Evolutionary conservation across 345 rosid genomes (phyloP), one percentile per base, ranked within the genome.

Genomic region (Capsella bursapastoris): DNA sequence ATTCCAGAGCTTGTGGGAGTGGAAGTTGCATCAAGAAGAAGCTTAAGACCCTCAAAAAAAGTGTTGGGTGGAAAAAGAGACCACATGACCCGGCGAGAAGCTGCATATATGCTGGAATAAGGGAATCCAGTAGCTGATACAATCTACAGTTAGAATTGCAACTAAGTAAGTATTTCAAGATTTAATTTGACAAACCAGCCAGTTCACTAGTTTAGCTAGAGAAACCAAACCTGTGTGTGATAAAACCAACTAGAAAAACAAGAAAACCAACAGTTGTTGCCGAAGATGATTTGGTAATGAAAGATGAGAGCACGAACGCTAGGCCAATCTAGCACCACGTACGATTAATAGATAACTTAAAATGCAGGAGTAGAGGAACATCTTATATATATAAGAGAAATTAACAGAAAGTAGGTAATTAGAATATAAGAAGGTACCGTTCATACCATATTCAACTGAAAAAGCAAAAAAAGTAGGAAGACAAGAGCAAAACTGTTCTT

Each of bases 41-140:
- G 74, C 9, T 50, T 44, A 51, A 89, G 71, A 32, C 87, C 86
- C 44, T 78, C 40, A n/a, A 89, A 87, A 18, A 94, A 88, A 71
- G 90, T 92, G 86, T 89, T 91, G 6, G 97, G 97, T 2, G 96
- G 94, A 80, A 86, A 94, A 8, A 94, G 57, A 37, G 95, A 91
- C 98, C 89, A 94, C 82, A 91, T n/a, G 76, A 14, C 53, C 64
- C 80, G 82, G 22, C 70, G 16, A 25, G 50, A 15, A 25, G 13
- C 13, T 32, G 86, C 57, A 9, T 57, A 41, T 5, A 3, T 8
- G n/a, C 69, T 13, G 14, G 63, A 55, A 59, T 89, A 94, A 22
- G 97, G 93, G 75, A 85, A 89, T 57, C 91, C 95, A 51, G 18
- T 41, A 31, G 49, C 2, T 8, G 89, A 80, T 53, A 80, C 84